Evolutionary conservation across 495 filamentous ascomycete genomes (phyloP), one percentile per base, ranked within the genome.

Genomic region (Penicillium crystallinum): DNA sequence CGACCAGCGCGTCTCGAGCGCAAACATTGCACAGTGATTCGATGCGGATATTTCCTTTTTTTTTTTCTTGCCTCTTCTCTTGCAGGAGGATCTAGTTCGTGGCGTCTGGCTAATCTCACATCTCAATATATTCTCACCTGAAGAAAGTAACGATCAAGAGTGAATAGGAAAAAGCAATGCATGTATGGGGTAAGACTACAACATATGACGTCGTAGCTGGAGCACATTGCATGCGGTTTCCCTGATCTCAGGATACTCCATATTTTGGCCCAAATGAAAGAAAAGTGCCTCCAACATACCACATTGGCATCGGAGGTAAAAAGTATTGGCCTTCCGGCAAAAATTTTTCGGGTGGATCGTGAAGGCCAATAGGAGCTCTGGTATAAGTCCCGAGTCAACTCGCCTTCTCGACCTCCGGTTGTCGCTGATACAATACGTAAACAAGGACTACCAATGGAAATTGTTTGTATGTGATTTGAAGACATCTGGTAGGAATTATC

Each of bases 401-500:
- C 12, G 31, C 47, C 31, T 15, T 50, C n/a, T 33, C 38, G 49
- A 46, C 49, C 38, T 49, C n/a, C n/a, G n/a, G n/a, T n/a, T 44
- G 37, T 29, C 55, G 10, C 11, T 9, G 6, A 31, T 31, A 31
- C 29, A 31, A 31, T 31, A 31, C 8, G 10, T 9, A 7, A 31
- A 4, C 29, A 31, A 9, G 29, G 6, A 2, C 29, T 31, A 31
- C n/a, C n/a, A n/a, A n/a, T 31, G 29, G 29, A 4, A 31, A 27
- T 7, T 27, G 23, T 3, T 27, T 27, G 23, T 27, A 7, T n/a
- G n/a, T n/a, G n/a, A n/a, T n/a, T n/a, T n/a, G n/a, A n/a, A n/a
- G n/a, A n/a, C n/a, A n/a, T n/a, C n/a, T n/a, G n/a, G n/a, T n/a
- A n/a, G n/a, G n/a, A n/a, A n/a, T n/a, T n/a, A n/a, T n/a, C n/a